Evolutionary conservation across 1,284 basidiomycete genomes (phyloP).

Genomic region (Ganoderma meredithae): DNA sequence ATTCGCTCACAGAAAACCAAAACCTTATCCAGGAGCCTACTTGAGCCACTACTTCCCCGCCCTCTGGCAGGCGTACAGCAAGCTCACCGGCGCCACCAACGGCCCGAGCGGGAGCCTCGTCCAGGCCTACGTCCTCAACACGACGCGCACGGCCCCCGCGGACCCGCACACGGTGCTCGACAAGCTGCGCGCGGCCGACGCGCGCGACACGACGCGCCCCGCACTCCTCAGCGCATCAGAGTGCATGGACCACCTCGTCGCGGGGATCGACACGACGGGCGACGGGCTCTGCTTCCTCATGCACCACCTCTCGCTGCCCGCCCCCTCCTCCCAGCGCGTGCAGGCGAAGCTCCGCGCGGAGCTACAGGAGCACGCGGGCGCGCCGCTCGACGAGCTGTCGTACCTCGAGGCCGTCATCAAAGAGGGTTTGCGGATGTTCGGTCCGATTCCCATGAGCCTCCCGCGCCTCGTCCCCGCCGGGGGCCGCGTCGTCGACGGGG

Average conservation of each 20-base stretch:
- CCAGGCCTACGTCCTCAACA: constrained; percentile 24
- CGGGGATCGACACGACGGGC: constrained; percentile 39
- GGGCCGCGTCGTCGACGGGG: constrained; percentile 87
- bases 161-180: constrained; percentile 30
- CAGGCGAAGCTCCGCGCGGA: constrained; percentile 34
- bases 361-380: constrained; percentile 24
- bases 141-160: constrained; percentile 18
- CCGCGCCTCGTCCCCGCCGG: constrained; percentile 87
- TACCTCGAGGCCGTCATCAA: constrained; percentile 92
- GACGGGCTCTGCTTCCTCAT: constrained; percentile 39
- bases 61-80: constrained; percentile 16
- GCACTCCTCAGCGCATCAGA: background rate
- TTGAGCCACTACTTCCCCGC: constrained; percentile 31
- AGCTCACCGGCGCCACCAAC: constrained; percentile 8
- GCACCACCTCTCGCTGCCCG: constrained; percentile 36
- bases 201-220: background rate
- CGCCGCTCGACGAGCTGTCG: constrained; percentile 81
- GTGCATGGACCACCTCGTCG: constrained; percentile 31
- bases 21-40: constrained; percentile 16
- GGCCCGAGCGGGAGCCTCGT: constrained; percentile 8
- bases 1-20: background rate
- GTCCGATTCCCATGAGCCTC: constrained; percentile 89
- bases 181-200: constrained; percentile 28
- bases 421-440: constrained; percentile 88
- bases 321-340: constrained; percentile 23